Evolutionary conservation across 495 filamentous ascomycete species (phyloP), one percentile per base, ranked within the genome.

Genomic region (Baudoinia panamericana): DNA sequence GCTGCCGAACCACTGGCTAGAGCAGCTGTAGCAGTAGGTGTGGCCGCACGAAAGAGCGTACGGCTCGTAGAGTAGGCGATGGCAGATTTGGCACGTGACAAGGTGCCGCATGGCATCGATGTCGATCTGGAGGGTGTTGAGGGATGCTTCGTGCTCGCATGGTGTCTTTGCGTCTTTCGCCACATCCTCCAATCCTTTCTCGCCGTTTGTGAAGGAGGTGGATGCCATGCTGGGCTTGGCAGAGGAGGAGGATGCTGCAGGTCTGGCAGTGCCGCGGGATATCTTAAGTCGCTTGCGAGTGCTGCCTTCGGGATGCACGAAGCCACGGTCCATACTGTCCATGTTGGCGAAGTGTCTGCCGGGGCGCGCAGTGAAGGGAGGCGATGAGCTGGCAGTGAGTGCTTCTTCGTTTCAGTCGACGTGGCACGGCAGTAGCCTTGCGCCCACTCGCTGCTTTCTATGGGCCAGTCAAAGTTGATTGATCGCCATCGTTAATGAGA

Each of bases 21-120:
- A 60, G 54, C 79, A 84, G 30, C 68, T 73, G 50, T 84, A 84
- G 55, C 79, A 84, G 51, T 80, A 84, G 4, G 79, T 80, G 58
- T 84, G 79, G 1, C 79, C 79, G 49, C 79, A 84, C 28, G 71
- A 68, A 28, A 80, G 69, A 15, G 69, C 78, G 56, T 76, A 84
- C 6, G 79, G 79, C 50, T 84, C 79, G 60, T 80, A 83, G 10
- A 84, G 62, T 22, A 78, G 68, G 16, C 73, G 66, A 26, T 77
- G 69, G 46, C 79, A 84, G 36, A 84, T 76, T 36, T 76, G 74
- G 57, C 79, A 84, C 36, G 72, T 75, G 48, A 80, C 38, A 36
- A 58, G 52, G 4, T 48, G 26, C 28, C 59, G 54, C 16, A 63
- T 52, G 35, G 43, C 43, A 40, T 61, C 59, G 20, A 67, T 51